Evolutionary conservation across 305 asterid genomes (phyloP).

Genomic region (Fraxinus velutina): DNA sequence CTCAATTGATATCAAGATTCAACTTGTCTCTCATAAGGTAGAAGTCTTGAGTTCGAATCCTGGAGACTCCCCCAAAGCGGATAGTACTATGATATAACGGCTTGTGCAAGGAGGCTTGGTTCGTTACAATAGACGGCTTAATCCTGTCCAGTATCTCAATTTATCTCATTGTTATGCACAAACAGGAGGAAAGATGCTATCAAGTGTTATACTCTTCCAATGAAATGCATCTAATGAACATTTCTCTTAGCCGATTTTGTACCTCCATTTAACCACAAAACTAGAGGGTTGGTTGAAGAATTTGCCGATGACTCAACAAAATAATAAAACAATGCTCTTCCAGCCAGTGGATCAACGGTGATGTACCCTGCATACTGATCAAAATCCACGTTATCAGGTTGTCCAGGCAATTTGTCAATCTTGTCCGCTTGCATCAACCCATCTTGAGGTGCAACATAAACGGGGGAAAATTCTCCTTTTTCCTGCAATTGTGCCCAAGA

Average conservation of each 20-base stretch:
- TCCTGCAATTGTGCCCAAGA: conserved; percentile 7
- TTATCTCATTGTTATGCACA: background rate
- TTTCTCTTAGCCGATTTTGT: background rate
- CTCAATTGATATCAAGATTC: background rate
- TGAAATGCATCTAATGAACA: background rate
- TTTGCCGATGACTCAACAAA: conserved; percentile 41
- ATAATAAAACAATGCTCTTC: conserved; percentile 49
- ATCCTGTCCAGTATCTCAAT: background rate
- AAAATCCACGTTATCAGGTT: conserved; percentile 41
- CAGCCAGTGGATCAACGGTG: conserved; percentile 46
- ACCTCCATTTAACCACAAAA: conserved; percentile 70
- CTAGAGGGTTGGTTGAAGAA: conserved; percentile 44
- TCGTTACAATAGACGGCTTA: background rate
- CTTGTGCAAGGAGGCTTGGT: background rate
- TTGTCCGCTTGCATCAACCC: conserved; percentile 43
- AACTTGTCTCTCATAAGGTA: background rate
- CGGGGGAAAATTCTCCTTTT: conserved; percentile 16
- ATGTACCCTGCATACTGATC: conserved; percentile 61
- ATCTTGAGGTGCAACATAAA: conserved; percentile 26
- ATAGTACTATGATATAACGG: background rate
- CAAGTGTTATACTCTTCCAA: background rate
- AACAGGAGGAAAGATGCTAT: background rate
- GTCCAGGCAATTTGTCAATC: conserved; percentile 46
- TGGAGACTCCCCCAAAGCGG: background rate
- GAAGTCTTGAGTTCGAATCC: background rate